These are phyloP conservation scores for Rhodotorula sp. DNA, from an alignment of 1,284 basidiomycete species.

Conservation along the genomic window DNA sequence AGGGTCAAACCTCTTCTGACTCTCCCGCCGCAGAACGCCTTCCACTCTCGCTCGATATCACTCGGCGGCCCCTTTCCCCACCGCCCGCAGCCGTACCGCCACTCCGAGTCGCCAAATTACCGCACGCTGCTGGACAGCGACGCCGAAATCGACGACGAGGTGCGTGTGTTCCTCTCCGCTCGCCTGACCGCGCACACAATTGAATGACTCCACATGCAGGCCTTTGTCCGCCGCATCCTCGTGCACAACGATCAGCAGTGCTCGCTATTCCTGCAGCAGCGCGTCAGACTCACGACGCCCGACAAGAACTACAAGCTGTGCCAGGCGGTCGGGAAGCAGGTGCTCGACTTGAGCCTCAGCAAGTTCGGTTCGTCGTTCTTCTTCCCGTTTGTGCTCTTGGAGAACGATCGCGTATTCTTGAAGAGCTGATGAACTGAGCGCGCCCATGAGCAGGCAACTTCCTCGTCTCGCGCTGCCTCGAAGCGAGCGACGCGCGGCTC, in stretches of 20 bases:
- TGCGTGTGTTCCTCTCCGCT: neutral
- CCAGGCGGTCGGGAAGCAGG: conserved; percentile 12
- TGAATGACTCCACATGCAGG: neutral
- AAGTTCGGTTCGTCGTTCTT: conserved; percentile 34
- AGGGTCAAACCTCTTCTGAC: neutral
- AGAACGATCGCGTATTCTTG: neutral
- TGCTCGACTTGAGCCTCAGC: conserved; percentile 24
- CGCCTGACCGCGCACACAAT: no score
- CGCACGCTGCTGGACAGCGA: conserved; percentile 31
- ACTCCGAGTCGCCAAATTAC: conserved; percentile 23
- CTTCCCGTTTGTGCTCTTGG: no score
- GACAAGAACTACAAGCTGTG: conserved; percentile 16
- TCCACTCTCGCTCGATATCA: neutral
- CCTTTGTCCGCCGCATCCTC: conserved; percentile 29
- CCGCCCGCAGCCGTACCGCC: neutral
- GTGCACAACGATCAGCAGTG: conserved; percentile 37
- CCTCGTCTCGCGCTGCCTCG: conserved; percentile 40
- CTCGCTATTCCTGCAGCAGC: conserved; percentile 39
- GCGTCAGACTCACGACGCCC: conserved; percentile 15
- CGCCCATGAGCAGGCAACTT: conserved; percentile 28
- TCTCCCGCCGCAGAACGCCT: neutral
- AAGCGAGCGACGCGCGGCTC: conserved; percentile 18
- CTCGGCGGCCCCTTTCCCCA: neutral
- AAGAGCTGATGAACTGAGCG: neutral
- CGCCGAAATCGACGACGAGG: conserved; percentile 28